These are phyloP conservation scores for Chlamydomonas asymmetrica DNA, from an alignment of 139 green algal species.

Conservation along the genomic window DNA sequence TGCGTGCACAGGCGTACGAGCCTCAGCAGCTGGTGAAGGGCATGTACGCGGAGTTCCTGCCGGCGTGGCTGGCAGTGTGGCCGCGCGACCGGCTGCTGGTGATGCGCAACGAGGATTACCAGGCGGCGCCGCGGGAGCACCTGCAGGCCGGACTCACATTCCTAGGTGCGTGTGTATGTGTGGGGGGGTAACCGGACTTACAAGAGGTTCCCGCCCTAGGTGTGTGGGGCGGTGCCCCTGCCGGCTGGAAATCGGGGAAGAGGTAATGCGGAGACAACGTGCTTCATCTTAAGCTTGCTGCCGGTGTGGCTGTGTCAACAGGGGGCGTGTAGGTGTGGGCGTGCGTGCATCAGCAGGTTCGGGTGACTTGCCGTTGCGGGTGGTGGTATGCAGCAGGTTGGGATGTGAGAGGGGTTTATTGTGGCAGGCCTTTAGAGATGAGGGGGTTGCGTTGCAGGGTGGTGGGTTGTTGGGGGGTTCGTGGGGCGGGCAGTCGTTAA, in stretches of 20 bases:
- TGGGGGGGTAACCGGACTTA: not conserved
- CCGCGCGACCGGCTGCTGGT: constrained; percentile 51
- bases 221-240: no score
- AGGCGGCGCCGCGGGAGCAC: constrained; percentile 37
- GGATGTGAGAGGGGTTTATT: no score
- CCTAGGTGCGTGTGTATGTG: constrained; percentile 16
- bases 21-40: constrained; percentile 62
- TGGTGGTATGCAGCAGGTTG: no score
- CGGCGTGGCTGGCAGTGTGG: constrained; percentile 48
- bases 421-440: no score
- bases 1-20: constrained; percentile 15
- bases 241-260: not conserved
- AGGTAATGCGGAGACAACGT: not conserved
- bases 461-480: no score
- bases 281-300: no score
- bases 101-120: constrained; percentile 62
- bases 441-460: no score
- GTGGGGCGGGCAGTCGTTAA: no score
- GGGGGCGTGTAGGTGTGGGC: not conserved
- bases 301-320: no score
- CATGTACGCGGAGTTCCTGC: constrained; percentile 52
- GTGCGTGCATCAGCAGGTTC: not conserved
- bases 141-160: constrained; percentile 26
- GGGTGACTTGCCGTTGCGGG: not conserved
- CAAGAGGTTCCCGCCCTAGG: no score